Evolutionary conservation across 805 yeast genomes (phyloP).

Genomic region (Nakazawaea sp.): DNA sequence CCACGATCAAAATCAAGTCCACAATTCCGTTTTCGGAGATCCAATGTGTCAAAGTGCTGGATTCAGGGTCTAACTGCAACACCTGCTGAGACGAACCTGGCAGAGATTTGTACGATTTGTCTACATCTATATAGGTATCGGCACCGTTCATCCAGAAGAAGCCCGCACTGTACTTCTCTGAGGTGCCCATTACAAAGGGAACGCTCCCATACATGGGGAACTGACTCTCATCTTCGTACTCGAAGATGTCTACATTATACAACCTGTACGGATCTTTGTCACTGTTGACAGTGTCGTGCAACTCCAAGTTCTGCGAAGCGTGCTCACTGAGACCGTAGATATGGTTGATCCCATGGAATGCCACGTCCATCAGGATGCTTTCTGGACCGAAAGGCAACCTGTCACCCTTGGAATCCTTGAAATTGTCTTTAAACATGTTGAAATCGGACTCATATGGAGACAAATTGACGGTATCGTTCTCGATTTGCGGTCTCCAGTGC

Average conservation of each 20-base stretch:
- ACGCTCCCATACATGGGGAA: slow-evolving; percentile 94
- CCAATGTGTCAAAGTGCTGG: slow-evolving; percentile 66
- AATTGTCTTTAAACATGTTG: slow-evolving; percentile 66
- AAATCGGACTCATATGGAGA: slow-evolving; percentile 55
- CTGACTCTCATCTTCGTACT: slow-evolving; percentile 76
- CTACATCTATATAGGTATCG: slow-evolving; percentile 74
- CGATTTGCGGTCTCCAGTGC: slow-evolving; percentile 54
- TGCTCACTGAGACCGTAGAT: slow-evolving; percentile 98
- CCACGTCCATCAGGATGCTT: slow-evolving; percentile 73
- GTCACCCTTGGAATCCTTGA: slow-evolving; percentile 62
- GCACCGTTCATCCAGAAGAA: slow-evolving; percentile 91
- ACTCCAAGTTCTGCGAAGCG: slow-evolving; percentile 61
- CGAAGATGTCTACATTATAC: slow-evolving; percentile 92
- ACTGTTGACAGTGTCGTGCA: slow-evolving; percentile 54
- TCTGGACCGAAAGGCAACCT: slow-evolving; percentile 80
- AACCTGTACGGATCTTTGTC: slow-evolving; percentile 72
- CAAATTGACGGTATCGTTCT: slow-evolving; percentile 30
- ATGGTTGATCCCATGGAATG: slow-evolving; percentile 50
- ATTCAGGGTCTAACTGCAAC: neutral
- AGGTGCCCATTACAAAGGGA: slow-evolving; percentile 76
- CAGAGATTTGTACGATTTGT: too few species aligned
- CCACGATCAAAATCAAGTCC: slow-evolving; percentile 67
- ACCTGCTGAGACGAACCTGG: slow-evolving; percentile 10
- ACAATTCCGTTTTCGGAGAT: slow-evolving; percentile 84
- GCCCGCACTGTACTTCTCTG: slow-evolving; percentile 55